phyloP scores from a whole-genome alignment of 768 basidiomycete genomes.

The Pisolithus sp. region DNA sequence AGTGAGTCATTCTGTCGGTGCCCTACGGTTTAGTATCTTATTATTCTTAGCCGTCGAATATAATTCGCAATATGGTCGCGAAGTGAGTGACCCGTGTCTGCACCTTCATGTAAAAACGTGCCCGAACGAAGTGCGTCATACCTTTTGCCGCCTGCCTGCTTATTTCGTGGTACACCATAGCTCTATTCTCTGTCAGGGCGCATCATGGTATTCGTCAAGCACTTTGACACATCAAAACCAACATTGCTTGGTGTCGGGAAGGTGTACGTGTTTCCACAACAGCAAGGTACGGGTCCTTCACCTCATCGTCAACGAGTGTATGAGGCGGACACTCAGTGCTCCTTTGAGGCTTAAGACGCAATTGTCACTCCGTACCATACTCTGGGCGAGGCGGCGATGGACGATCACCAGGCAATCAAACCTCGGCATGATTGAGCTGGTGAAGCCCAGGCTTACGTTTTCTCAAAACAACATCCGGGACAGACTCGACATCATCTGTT shows the following conservation, averaged over 20 bases:
- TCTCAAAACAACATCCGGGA: constrained; percentile 98
- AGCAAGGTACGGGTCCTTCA: constrained; percentile 87
- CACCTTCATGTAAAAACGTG: constrained; percentile 90
- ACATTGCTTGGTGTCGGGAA: constrained; percentile 82
- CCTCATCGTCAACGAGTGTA: constrained; percentile 82
- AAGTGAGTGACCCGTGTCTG: constrained; percentile 89
- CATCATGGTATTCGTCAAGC: constrained; percentile 97
- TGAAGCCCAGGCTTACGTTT: constrained; percentile 97
- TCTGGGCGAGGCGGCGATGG: neutral
- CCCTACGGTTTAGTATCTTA: neutral
- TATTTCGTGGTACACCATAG: constrained; percentile 28
- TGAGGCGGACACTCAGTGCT: constrained; percentile 90
- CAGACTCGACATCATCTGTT: no score
- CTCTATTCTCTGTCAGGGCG: constrained; percentile 71
- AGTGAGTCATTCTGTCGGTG: constrained; percentile 23
- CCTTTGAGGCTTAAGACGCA: constrained; percentile 93
- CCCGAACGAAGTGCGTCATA: constrained; percentile 53
- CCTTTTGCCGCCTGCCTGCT: neutral
- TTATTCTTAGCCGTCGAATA: constrained; percentile 73
- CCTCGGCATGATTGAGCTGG: no score
- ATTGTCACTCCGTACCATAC: constrained; percentile 5
- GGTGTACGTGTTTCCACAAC: constrained; percentile 76
- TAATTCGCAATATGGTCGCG: constrained; percentile 96
- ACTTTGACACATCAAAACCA: no score
- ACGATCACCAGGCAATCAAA: constrained; percentile 89